These are phyloP conservation scores for Fusarium staphyleae DNA, from an alignment of 2,329 filamentous ascomycete genomes.

Conservation along the genomic window DNA sequence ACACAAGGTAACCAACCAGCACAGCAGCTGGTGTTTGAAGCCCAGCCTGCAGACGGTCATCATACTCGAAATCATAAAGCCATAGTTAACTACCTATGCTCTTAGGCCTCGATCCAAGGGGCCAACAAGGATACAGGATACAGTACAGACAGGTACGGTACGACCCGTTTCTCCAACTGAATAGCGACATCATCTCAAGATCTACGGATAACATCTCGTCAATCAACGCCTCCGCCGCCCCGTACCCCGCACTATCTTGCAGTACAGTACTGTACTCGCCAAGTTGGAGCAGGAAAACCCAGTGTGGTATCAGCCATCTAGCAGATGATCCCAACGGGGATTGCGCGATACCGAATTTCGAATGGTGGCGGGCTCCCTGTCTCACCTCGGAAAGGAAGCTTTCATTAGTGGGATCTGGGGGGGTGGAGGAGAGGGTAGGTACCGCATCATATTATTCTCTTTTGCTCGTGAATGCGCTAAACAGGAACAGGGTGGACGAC, in stretches of 20 bases:
- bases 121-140: constrained; percentile 8
- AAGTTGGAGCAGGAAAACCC: not conserved
- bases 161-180: constrained; percentile 11
- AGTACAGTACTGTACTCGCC: constrained; percentile 2
- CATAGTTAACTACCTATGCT: no score
- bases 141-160: no score
- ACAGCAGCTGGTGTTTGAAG: not conserved
- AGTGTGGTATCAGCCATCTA: constrained; percentile 24
- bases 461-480: constrained; percentile 4
- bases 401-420: constrained; percentile 7
- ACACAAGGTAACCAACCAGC: no score
- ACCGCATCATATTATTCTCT: not conserved
- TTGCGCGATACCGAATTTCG: constrained; percentile 14
- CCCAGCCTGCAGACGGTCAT: not conserved
- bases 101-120: not conserved
- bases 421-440: no score
- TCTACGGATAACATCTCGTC: constrained; percentile 11
- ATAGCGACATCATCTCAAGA: constrained; percentile 15
- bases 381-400: constrained; percentile 25
- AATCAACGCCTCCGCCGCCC: constrained; percentile 1
- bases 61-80: not conserved
- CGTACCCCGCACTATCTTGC: constrained; percentile 28
- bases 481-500: constrained; percentile 19
- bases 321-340: constrained; percentile 21
- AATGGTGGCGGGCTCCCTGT: constrained; percentile 16